phyloP scores from a whole-genome alignment of 2,329 filamentous ascomycete genomes.

The Phyllosticta capitalensis region DNA sequence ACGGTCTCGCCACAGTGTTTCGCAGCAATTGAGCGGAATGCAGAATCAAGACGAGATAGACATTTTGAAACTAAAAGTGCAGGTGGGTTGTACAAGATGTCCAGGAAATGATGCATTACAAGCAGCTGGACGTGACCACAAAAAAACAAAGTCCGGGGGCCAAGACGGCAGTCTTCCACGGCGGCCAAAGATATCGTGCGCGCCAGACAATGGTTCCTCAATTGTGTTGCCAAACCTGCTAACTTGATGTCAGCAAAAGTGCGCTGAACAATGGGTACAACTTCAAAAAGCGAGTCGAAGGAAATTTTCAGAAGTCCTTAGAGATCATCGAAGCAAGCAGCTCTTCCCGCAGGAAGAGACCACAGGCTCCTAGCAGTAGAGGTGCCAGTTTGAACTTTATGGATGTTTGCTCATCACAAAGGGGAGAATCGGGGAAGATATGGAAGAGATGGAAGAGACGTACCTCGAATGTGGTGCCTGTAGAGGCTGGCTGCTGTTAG shows the following conservation, averaged over 20 bases:
- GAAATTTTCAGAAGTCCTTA: conserved; percentile 28
- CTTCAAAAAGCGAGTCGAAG: not conserved
- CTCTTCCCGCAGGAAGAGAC: not conserved
- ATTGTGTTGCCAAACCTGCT: not conserved
- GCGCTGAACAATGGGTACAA: not conserved
- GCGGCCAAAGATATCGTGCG: not conserved
- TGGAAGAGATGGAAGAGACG: too few relatives aligned
- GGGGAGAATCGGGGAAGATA: not conserved
- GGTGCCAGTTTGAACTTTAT: not conserved
- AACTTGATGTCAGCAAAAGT: not conserved
- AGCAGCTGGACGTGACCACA: not conserved
- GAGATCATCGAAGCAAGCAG: conserved; percentile 22
- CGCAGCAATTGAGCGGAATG: not conserved
- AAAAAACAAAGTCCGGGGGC: not conserved
- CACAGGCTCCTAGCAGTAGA: not conserved
- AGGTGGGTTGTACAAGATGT: not conserved
- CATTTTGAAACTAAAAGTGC: not conserved
- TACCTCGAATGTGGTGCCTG: not conserved
- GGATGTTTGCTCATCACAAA: not conserved
- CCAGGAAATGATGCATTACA: not conserved
- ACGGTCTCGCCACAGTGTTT: not conserved
- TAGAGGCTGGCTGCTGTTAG: not conserved
- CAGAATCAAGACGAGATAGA: not conserved
- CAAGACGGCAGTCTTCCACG: not conserved
- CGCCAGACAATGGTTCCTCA: not conserved